Conservation (phyloP, 257 asterid species). For the Solanum virginianum region DNA sequence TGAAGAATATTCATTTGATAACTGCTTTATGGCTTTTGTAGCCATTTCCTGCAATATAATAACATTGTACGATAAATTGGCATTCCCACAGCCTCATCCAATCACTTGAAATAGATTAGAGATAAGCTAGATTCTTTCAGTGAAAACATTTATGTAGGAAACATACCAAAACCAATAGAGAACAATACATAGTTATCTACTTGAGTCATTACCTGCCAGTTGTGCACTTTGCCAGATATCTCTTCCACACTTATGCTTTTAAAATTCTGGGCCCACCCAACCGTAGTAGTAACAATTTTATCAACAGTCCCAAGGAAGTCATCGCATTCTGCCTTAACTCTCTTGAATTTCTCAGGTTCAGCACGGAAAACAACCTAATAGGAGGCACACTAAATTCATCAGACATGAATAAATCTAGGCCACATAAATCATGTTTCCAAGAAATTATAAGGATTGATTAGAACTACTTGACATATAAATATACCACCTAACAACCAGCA, state of each 20-base stretch:
- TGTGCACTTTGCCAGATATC: constrained; percentile 29
- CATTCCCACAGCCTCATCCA: background rate
- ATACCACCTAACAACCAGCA: background rate
- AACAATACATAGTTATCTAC: background rate
- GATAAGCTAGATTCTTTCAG: background rate
- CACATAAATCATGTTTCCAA: background rate
- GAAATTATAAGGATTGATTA: background rate
- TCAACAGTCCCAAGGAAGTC: constrained; percentile 38
- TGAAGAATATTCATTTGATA: constrained; percentile 53
- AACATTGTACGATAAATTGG: background rate
- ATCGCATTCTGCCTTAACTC: constrained; percentile 41
- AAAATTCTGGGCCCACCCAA: constrained; percentile 29
- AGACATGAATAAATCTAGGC: background rate
- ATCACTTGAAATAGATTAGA: background rate
- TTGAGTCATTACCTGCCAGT: constrained; percentile 64
- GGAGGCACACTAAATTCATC: background rate
- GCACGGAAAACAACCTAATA: constrained; percentile 48
- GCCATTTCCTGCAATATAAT: constrained; percentile 39
- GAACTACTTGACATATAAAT: background rate
- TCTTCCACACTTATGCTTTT: constrained; percentile 18
- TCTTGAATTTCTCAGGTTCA: constrained; percentile 48
- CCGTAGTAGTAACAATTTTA: constrained; percentile 18
- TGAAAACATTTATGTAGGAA: background rate
- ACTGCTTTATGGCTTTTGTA: constrained; percentile 43
- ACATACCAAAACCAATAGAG: background rate